Conservation (phyloP, 139 green algal species). For the Coccomyxa sp. region DNA sequence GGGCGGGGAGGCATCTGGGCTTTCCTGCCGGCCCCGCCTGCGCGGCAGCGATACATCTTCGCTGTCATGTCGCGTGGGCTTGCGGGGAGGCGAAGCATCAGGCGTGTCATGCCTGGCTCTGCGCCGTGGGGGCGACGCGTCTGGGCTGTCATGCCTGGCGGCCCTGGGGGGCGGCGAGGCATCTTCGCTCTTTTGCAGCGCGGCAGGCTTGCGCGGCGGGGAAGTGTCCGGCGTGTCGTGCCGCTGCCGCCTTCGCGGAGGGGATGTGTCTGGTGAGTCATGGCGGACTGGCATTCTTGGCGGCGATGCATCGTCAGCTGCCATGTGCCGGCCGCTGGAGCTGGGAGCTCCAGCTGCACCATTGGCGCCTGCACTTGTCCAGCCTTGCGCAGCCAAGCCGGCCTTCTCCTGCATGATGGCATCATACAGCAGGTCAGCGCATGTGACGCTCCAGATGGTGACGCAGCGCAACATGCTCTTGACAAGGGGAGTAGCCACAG, state of each 20-base stretch:
- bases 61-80: background rate
- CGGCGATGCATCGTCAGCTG: conserved; percentile 7
- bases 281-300: conserved; percentile 3
- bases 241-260: conserved; percentile 10
- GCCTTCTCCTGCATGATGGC: background rate
- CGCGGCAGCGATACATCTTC: conserved; percentile 14
- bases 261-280: conserved; percentile 20
- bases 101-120: conserved; percentile 14
- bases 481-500: background rate
- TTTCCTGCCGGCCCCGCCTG: conserved; percentile 21
- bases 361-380: conserved; percentile 4
- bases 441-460: background rate
- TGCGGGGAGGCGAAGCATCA: background rate
- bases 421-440: conserved; percentile 7
- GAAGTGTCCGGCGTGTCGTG: conserved; percentile 32
- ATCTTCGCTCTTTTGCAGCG: conserved; percentile 27
- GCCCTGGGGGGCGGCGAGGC: conserved; percentile 27
- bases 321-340: background rate
- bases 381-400: conserved; percentile 14
- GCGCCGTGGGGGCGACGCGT: conserved; percentile 19
- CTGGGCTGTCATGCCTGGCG: conserved; percentile 19
- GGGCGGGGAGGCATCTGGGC: conserved; percentile 29
- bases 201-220: conserved; percentile 11
- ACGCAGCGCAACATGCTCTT: background rate
- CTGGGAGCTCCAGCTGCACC: background rate